A percentile compares a stretch with the other conserved stretches of the same genome.
phyloP scores from a whole-genome alignment of 2,329 filamentous ascomycete species.

The Colletotrichum godetiae region DNA sequence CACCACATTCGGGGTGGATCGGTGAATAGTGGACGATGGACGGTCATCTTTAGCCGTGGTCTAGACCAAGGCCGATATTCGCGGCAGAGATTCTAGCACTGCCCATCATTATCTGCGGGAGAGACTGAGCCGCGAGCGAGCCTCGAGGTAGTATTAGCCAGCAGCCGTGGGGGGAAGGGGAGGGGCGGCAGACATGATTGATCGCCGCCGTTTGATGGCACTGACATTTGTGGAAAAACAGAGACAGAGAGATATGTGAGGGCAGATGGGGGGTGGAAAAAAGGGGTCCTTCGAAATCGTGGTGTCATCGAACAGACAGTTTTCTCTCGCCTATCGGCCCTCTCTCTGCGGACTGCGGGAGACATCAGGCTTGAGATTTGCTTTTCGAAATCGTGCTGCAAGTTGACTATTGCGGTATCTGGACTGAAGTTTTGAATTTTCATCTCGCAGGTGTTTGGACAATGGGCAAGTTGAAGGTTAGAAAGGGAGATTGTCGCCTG shows the following conservation, averaged over 20 bases:
- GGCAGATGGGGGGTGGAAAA: too few species aligned
- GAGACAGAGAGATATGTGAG: neutral
- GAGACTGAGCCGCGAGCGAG: too few species aligned
- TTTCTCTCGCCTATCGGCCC: conserved; percentile 8
- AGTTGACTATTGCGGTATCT: neutral
- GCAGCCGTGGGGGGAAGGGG: too few species aligned
- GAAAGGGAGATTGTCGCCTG: neutral
- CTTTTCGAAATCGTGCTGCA: neutral
- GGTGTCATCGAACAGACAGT: conserved; percentile 28
- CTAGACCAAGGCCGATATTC: neutral
- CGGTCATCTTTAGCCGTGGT: neutral
- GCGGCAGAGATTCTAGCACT: neutral
- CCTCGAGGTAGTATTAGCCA: too few species aligned
- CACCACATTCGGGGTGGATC: neutral
- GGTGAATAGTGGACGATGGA: neutral
- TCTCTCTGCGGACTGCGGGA: neutral
- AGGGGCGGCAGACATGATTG: neutral
- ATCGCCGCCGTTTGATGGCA: neutral
- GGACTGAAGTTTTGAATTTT: neutral
- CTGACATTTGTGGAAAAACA: neutral
- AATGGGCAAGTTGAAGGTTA: neutral
- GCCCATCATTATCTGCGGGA: neutral
- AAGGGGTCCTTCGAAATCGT: neutral
- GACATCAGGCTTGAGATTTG: conserved; percentile 10
- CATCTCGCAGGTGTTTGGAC: neutral